Evolutionary conservation across 164 flowering plant genomes (phyloP).

Genomic region (Amborella trichopoda): DNA sequence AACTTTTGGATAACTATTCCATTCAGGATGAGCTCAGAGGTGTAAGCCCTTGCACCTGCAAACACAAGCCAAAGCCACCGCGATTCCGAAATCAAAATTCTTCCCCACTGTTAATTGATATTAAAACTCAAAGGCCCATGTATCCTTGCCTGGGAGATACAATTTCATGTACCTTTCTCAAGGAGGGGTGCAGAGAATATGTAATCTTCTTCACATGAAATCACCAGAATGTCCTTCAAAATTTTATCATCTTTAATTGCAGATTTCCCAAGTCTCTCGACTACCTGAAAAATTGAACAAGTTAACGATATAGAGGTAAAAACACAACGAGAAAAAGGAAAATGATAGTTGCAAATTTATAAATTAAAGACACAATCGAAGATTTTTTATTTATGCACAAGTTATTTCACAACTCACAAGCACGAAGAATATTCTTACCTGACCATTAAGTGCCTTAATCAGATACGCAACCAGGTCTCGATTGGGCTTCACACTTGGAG

Average conservation of each 20-base stretch:
- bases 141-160: not conserved
- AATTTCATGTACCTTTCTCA: slow-evolving; percentile 41
- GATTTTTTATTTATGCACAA: not conserved
- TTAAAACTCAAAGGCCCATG: not conserved
- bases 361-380: not conserved
- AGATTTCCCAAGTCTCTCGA: slow-evolving; percentile 60
- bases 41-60: slow-evolving; percentile 71
- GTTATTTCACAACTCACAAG: not conserved
- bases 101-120: not conserved
- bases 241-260: slow-evolving; percentile 33
- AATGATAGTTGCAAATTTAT: not conserved
- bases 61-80: not conserved
- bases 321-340: not conserved
- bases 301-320: not conserved
- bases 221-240: slow-evolving; percentile 47
- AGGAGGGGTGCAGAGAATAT: slow-evolving; percentile 58
- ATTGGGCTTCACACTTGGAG: slow-evolving; percentile 70
- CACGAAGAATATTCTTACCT: slow-evolving; percentile 28
- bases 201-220: slow-evolving; percentile 91
- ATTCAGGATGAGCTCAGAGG: slow-evolving; percentile 75
- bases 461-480: slow-evolving; percentile 50
- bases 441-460: slow-evolving; percentile 75
- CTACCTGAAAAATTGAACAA: slow-evolving; percentile 27
- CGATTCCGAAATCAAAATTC: not conserved
- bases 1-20: slow-evolving; percentile 87